Conservation (phyloP, 2,329 filamentous ascomycete genomes). For the Colletotrichum simmondsii region DNA sequence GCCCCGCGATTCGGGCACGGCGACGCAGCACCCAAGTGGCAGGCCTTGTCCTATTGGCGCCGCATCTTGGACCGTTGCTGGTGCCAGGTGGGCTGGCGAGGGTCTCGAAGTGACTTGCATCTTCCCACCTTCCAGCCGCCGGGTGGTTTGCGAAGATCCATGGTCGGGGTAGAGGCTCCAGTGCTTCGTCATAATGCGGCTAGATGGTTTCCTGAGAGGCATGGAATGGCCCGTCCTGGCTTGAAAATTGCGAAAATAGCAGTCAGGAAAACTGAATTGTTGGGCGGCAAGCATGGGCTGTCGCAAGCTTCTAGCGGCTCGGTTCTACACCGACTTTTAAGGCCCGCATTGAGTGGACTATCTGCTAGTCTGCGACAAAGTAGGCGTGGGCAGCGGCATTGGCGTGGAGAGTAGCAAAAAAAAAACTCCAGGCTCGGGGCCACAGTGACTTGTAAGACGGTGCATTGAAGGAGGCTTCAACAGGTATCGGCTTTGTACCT, state of each 20-base stretch:
- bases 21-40: background rate
- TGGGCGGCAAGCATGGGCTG: slow-evolving; percentile 32
- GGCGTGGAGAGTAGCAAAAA: slow-evolving; percentile 5
- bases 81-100: slow-evolving; percentile 15
- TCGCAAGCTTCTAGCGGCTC: slow-evolving; percentile 22
- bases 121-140: slow-evolving; percentile 28
- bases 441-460: slow-evolving; percentile 8
- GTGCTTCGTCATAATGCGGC: slow-evolving; percentile 24
- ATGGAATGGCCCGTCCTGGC: background rate
- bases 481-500: slow-evolving; percentile 21
- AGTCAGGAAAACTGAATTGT: slow-evolving; percentile 23
- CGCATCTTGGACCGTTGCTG: slow-evolving; percentile 13
- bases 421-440: slow-evolving; percentile 20
- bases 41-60: background rate
- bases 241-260: slow-evolving; percentile 7
- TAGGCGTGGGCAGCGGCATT: slow-evolving; percentile 23
- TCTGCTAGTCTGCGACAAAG: slow-evolving; percentile 32
- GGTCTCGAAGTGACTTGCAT: slow-evolving; percentile 33
- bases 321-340: slow-evolving; percentile 37
- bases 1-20: slow-evolving; percentile 27
- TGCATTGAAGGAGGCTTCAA: background rate
- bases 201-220: slow-evolving; percentile 4
- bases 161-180: slow-evolving; percentile 16
- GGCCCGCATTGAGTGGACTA: slow-evolving; percentile 36
- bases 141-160: slow-evolving; percentile 15